Conservation (phyloP, 106 monocot genomes). For the Platanthera guangdongensis region DNA sequence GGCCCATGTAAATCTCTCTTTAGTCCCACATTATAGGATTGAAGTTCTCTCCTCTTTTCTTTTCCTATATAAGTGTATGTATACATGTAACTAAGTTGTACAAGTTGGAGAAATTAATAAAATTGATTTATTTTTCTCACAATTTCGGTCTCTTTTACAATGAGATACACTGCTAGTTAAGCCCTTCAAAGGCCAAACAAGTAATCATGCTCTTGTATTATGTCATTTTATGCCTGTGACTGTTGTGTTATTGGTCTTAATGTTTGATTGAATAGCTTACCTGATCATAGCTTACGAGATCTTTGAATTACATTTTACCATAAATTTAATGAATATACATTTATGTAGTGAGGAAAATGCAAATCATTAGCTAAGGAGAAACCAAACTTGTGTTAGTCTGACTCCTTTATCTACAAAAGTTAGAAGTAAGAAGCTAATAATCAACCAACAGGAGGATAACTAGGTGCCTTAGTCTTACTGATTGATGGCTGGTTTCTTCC, state of each 20-base stretch:
- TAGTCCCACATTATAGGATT: no score
- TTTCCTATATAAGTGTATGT: no score
- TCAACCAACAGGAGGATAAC: not conserved
- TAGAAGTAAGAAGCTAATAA: not conserved
- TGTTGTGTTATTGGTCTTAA: constrained; percentile 2
- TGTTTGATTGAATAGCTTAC: not conserved
- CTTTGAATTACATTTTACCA: not conserved
- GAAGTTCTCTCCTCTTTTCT: no score
- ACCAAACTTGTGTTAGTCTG: not conserved
- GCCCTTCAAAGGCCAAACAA: not conserved
- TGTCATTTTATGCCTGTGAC: not conserved
- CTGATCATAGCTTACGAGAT: not conserved
- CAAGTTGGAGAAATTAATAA: no score
- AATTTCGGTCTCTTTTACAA: no score
- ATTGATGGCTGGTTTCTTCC: not conserved
- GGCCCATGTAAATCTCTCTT: no score
- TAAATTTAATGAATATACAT: not conserved
- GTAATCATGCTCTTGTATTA: not conserved
- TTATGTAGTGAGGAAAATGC: not conserved
- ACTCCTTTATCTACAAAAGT: not conserved
- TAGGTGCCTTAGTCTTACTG: not conserved
- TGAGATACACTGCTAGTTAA: not conserved
- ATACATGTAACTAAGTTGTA: no score
- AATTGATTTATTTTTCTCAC: no score
- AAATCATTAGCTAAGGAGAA: not conserved